These are phyloP conservation scores for Boletus coccyginus DNA, from an alignment of 768 basidiomycete species.

Conservation along the genomic window DNA sequence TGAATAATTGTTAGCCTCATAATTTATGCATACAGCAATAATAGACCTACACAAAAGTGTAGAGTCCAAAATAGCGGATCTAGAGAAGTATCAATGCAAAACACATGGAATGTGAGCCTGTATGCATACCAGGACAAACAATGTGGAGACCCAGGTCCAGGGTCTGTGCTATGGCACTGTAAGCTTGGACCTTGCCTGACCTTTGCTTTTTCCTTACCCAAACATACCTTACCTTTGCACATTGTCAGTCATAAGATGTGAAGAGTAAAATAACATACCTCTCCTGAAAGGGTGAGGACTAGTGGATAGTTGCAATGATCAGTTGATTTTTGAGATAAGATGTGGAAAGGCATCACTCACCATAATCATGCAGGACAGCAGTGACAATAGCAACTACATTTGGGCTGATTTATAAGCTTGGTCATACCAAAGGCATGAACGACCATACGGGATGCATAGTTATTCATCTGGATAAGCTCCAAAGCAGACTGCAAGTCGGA, in stretches of 20 bases:
- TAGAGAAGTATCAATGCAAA: background rate
- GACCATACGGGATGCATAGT: background rate
- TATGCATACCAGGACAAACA: conserved; percentile 6
- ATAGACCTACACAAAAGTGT: conserved; percentile 1
- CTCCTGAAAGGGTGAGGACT: conserved; percentile 3
- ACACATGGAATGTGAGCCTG: too few relatives aligned
- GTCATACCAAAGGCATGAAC: background rate
- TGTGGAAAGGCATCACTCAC: background rate
- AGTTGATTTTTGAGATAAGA: background rate
- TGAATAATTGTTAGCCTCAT: too few relatives aligned
- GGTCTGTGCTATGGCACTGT: background rate
- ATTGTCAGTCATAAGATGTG: background rate
- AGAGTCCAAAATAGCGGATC: conserved; percentile 8
- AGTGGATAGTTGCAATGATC: background rate
- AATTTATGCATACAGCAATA: too few relatives aligned
- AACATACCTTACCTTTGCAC: conserved; percentile 6
- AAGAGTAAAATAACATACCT: background rate
- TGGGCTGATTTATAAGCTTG: background rate
- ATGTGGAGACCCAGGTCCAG: conserved; percentile 9
- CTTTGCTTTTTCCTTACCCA: conserved; percentile 4
- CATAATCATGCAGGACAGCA: conserved; percentile 3
- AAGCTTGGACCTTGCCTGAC: background rate
- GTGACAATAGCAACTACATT: background rate
- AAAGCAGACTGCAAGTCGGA: background rate
- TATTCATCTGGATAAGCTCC: background rate